Conservation (phyloP, 371 early-diverging fungal genomes). For the Haplosporangium sp. region DNA sequence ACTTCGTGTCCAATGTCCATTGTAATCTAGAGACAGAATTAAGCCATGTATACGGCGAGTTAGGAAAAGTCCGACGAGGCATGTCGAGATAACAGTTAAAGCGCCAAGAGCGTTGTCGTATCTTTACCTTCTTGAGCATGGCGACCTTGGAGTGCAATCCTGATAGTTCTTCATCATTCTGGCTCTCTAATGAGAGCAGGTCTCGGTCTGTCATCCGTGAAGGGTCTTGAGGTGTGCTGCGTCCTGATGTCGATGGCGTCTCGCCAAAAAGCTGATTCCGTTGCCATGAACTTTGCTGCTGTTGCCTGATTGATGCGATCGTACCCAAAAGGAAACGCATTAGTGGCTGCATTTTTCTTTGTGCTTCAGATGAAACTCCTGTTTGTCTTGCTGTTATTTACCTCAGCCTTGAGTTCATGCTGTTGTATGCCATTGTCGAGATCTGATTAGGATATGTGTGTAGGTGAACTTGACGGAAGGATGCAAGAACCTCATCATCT, state of each 20-base stretch:
- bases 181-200: conserved; percentile 46
- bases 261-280: conserved; percentile 44
- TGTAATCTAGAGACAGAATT: conserved; percentile 24
- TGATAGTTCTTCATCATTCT: conserved; percentile 52
- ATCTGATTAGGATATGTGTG: neutral
- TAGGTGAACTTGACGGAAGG: too few relatives aligned
- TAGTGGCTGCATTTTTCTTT: neutral
- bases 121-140: conserved; percentile 48
- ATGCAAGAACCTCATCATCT: too few relatives aligned
- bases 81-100: neutral
- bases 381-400: too few relatives aligned
- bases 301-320: conserved; percentile 14
- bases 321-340: neutral
- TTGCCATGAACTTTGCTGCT: conserved; percentile 21
- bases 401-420: conserved; percentile 24
- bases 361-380: neutral
- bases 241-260: conserved; percentile 28
- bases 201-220: conserved; percentile 46
- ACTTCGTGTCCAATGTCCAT: conserved; percentile 51
- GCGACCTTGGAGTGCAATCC: conserved; percentile 53
- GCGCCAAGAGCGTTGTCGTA: neutral
- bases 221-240: conserved; percentile 49
- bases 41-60: too few relatives aligned
- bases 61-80: neutral
- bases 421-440: conserved; percentile 10